Evolutionary conservation across 257 asterid genomes (phyloP), one percentile per base, ranked within the genome.

Genomic region (Agastache rugosa): DNA sequence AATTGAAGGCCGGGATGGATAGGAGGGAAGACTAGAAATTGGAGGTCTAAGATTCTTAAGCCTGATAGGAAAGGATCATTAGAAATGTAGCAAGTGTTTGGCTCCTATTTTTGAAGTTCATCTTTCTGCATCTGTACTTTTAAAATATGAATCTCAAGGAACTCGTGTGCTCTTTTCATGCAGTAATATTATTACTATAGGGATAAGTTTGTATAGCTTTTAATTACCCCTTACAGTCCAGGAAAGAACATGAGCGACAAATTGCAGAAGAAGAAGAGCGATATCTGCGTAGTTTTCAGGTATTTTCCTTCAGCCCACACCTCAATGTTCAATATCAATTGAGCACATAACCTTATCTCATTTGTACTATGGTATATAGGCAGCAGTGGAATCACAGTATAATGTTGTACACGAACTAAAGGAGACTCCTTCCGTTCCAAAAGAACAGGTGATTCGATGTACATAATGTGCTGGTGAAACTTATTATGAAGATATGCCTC

Each of bases 231-330:
- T 75, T 74, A 53, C 84, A 93, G 98, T 87, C 97, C 12, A 92
- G 73, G 89, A 88, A 80, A 79, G 96, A 92, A 62, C 81, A 85
- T 67, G 99, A 94, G 82, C 90, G 78, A 20, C 90, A 94, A 77
- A 53, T 90, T 69, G 97, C 95, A 50, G 93, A 87, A 73, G 97
- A 92, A 82, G 99, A 94, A 83, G 92, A 84, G 70, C 77, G 75
- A 68, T 84, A 89, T 31, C 37, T 31, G 37, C 37, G 37, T 31
- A 31, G 37, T 31, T 31, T 94, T 81, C 97, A 92, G 91, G 98
- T 93, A 75, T 63, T 59, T 64, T 69, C 74, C 67, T n/a, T 25
- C 50, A 65, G 41, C 72, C 69, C 3, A 8, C 45, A 56, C 14
- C 67, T 82, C 48, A 35, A 74, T 37, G 12, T 67, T 67, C 56